phyloP scores from a whole-genome alignment of 176 grass and related monocot species.

The Eremochloa ophiuroides region DNA sequence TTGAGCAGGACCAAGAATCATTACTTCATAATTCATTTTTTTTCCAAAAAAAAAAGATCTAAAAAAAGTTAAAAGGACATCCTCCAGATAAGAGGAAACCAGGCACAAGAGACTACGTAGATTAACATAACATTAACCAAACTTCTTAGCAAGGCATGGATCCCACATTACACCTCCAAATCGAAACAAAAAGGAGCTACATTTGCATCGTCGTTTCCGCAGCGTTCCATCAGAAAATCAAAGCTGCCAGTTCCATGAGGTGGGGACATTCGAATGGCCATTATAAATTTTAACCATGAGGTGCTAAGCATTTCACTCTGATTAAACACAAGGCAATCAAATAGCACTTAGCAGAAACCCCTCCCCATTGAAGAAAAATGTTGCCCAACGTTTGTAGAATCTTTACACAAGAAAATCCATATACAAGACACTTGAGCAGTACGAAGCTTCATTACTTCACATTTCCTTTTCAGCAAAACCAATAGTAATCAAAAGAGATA shows the following conservation, averaged over 20 bases:
- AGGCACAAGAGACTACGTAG: neutral
- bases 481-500: neutral
- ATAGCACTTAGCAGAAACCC: neutral
- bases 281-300: neutral
- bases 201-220: neutral
- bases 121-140: neutral
- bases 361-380: neutral
- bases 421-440: neutral
- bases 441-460: neutral
- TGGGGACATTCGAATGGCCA: neutral
- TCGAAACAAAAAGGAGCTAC: slow-evolving; percentile 25
- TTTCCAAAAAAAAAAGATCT: neutral
- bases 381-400: neutral
- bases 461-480: neutral
- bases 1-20: neutral
- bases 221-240: neutral
- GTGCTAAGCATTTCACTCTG: neutral
- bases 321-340: neutral
- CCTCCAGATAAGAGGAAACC: neutral
- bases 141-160: neutral
- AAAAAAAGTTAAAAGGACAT: neutral
- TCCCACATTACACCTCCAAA: slow-evolving; percentile 17
- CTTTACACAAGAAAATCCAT: neutral
- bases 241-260: neutral
- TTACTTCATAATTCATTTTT: neutral